Base-by-base conservation (phyloP, 305 asterid genomes). In the Fraxinus albicans region DNA sequence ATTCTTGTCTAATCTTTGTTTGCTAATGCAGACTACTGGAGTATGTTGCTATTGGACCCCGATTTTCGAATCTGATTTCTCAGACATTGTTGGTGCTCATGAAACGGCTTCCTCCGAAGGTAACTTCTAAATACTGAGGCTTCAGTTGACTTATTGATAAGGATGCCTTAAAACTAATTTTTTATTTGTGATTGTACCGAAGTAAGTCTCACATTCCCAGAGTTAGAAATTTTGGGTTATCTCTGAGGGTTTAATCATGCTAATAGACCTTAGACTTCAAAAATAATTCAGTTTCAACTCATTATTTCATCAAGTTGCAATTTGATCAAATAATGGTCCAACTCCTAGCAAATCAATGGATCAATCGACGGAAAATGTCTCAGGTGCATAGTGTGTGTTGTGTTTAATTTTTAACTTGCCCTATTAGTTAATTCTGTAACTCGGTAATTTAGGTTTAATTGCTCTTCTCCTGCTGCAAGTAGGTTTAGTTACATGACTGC, bases 81-180 rank as follows among this genome's bases (percentile, higher is more conserved):
- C 99, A 96, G 89, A 96, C 99, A 79, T 84, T 96, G 91, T 73
- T 96, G 97, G 97, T 94, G 86, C 98, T 93, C 85, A 89, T 94
- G 82, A 94, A 94, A 89, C 94, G 98, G 83, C 89, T 87, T 70
- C 99, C 99, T 78, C 99, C 99, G 3, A 92, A 92, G 96, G 99
- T 94, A 88, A 17, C 80, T 72, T 78, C 44, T 83, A 78, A 63
- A 80, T 81, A 67, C 55, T 76, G 53, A 73, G 44, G 34, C 69
- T 31, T 77, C 17, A 53, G 47, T 81, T 44, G 35, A 75, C 29
- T n/a, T 58, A 3, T n/a, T 79, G 15, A 12, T 38, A 7, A 38
- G 53, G 10, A 69, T 23, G 63, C 15, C 36, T 35, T 17, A 42
- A 6, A 31, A 67, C 15, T 65, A 36, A 23, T 23, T 27, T 67